Conservation (phyloP, 2,329 filamentous ascomycete genomes). For the Aspergillus spinulosporus region DNA sequence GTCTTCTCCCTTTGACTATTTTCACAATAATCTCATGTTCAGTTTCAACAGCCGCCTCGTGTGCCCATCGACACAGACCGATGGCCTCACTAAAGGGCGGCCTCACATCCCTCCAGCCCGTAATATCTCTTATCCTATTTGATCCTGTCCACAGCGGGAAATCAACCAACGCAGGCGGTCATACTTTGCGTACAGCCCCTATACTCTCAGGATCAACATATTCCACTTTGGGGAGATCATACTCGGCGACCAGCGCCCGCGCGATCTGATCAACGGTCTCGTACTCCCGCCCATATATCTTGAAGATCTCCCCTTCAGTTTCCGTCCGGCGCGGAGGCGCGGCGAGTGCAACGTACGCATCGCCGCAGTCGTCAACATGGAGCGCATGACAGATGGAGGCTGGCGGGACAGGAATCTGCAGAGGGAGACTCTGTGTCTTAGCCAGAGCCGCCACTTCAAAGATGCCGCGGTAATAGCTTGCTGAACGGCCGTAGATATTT, state of each 20-base stretch:
- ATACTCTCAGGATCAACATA: background rate
- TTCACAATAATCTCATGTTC: constrained; percentile 7
- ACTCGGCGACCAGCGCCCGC: background rate
- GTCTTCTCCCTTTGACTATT: background rate
- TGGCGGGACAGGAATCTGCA: constrained; percentile 2
- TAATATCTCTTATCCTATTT: constrained; percentile 6
- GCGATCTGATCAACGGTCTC: background rate
- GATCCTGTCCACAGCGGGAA: constrained; percentile 15
- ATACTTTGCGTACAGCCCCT: constrained; percentile 2
- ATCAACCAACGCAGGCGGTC: constrained; percentile 10
- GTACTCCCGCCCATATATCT: too few relatives aligned
- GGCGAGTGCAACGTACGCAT: constrained; percentile 15
- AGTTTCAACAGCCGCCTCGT: constrained; percentile 1
- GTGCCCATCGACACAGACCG: constrained; percentile 3
- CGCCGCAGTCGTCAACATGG: constrained; percentile 16
- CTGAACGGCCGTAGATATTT: constrained; percentile 10
- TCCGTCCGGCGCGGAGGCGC: background rate
- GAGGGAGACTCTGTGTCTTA: background rate
- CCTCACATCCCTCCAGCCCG: constrained; percentile 11
- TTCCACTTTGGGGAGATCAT: background rate
- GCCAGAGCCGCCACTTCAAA: constrained; percentile 5
- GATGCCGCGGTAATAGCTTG: constrained; percentile 11
- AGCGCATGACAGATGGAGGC: constrained; percentile 8
- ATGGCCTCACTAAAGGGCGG: constrained; percentile 6
- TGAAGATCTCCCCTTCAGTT: background rate